Percentiles rank a stretch among this genome's conserved stretches.
These are phyloP conservation scores for Gleditsia sinensis DNA, from an alignment of 306 rosid genomes.

Conservation along the genomic window DNA sequence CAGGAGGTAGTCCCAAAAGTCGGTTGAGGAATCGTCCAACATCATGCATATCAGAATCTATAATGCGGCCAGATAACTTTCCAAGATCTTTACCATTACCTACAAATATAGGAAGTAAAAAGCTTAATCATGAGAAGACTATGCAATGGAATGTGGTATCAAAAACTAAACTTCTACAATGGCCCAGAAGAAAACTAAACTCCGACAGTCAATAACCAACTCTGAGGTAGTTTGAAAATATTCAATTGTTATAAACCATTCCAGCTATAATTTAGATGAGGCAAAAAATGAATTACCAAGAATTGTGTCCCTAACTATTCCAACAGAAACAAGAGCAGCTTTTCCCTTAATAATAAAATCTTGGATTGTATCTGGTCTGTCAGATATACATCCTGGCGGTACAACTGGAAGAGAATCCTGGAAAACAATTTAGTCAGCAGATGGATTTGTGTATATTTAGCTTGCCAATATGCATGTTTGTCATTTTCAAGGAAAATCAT, in stretches of 20 bases:
- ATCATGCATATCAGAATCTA: slow-evolving; percentile 97
- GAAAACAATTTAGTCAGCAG: slow-evolving; percentile 42
- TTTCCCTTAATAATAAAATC: slow-evolving; percentile 79
- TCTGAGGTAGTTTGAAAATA: neutral
- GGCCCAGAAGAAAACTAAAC: too few species aligned
- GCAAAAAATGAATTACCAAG: slow-evolving; percentile 52
- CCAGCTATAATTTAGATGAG: neutral
- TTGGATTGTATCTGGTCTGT: slow-evolving; percentile 66
- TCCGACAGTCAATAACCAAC: neutral
- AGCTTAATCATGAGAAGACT: slow-evolving; percentile 19
- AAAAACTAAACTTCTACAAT: neutral
- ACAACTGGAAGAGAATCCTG: slow-evolving; percentile 89
- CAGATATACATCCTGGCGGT: slow-evolving; percentile 92
- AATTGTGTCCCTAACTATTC: slow-evolving; percentile 79
- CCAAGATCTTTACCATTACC: slow-evolving; percentile 77
- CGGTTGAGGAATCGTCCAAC: slow-evolving; percentile 98
- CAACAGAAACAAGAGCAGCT: slow-evolving; percentile 91
- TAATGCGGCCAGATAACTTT: slow-evolving; percentile 72
- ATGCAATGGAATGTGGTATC: slow-evolving; percentile 15
- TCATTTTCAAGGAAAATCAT: slow-evolving; percentile 29
- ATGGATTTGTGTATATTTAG: slow-evolving; percentile 22
- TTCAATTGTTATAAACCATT: slow-evolving; percentile 9
- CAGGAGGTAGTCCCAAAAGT: slow-evolving; percentile 90
- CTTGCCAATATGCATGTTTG: slow-evolving; percentile 11
- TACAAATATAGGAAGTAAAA: slow-evolving; percentile 40